Evolutionary conservation across 148 eudicot species (phyloP).

Genomic region (Camellia japonica): DNA sequence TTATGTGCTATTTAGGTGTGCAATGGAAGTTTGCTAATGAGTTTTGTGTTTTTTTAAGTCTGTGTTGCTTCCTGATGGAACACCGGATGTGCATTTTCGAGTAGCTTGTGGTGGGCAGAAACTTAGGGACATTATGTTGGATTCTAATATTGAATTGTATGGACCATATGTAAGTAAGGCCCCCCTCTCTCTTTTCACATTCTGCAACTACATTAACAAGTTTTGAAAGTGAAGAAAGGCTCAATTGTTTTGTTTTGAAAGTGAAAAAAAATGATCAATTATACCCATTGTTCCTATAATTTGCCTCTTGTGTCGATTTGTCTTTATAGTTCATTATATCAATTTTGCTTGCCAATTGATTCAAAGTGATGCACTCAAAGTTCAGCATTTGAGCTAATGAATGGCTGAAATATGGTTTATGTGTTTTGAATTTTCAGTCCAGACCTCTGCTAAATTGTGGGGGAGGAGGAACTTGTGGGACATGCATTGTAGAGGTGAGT

Average conservation of each 20-base stretch:
- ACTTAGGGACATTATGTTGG: constrained; percentile 80
- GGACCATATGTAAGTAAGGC: constrained; percentile 94
- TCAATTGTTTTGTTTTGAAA: no score
- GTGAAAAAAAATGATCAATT: background rate
- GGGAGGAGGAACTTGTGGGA: constrained; percentile 84
- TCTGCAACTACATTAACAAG: background rate
- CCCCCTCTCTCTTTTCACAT: background rate
- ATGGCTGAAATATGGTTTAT: background rate
- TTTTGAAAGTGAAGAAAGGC: background rate
- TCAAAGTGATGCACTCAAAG: no score
- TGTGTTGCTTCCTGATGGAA: constrained; percentile 87
- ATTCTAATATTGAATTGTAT: constrained; percentile 69
- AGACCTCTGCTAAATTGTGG: constrained; percentile 69
- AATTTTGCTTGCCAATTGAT: no score
- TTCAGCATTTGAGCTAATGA: no score
- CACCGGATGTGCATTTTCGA: constrained; percentile 76
- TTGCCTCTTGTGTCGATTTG: no score
- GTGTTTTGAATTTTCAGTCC: constrained; percentile 36
- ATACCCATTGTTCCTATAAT: no score
- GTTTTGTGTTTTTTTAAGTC: constrained; percentile 38
- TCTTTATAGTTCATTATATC: no score
- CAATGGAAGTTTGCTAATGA: background rate
- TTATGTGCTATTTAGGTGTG: no score
- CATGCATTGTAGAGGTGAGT: constrained; percentile 85
- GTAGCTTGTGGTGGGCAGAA: constrained; percentile 75